These are phyloP conservation scores for Baudoinia panamericana DNA, from an alignment of 495 filamentous ascomycete genomes.

Conservation along the genomic window DNA sequence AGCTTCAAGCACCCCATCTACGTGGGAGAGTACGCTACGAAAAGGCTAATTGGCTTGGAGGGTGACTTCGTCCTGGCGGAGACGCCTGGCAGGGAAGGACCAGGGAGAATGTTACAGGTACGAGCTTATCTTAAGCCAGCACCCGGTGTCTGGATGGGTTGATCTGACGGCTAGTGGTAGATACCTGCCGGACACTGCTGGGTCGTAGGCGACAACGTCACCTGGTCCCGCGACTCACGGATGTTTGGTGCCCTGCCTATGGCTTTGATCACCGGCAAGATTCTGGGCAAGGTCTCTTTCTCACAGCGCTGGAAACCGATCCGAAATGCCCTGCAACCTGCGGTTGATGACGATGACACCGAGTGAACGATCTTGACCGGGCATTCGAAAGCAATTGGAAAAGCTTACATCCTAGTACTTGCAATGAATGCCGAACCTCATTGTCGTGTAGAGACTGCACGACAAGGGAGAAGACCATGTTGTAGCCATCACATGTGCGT, in stretches of 20 bases:
- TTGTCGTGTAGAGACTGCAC: too few species aligned
- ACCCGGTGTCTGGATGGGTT: too few species aligned
- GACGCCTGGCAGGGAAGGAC: constrained; percentile 36
- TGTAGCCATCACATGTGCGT: too few species aligned
- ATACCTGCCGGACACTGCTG: constrained; percentile 85
- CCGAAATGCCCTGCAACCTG: not conserved
- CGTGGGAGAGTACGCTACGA: constrained; percentile 37
- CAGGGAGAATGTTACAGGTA: constrained; percentile 68
- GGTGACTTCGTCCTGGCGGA: constrained; percentile 80
- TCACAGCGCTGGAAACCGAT: not conserved
- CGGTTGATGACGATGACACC: not conserved
- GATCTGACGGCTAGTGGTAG: constrained; percentile 30
- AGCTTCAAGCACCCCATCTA: constrained; percentile 60
- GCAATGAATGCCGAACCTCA: too few species aligned
- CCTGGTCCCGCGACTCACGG: constrained; percentile 72
- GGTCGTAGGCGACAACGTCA: constrained; percentile 74
- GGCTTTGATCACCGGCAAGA: constrained; percentile 71
- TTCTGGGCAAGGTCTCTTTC: constrained; percentile 33
- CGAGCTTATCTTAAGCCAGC: constrained; percentile 14
- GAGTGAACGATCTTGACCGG: not conserved
- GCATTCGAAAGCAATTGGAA: too few species aligned
- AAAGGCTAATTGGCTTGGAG: constrained; percentile 73
- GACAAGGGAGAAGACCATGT: too few species aligned
- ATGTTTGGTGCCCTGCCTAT: constrained; percentile 74
- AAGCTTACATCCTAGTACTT: too few species aligned